Percentiles rank a stretch among this genome's conserved stretches.
phyloP scores from a whole-genome alignment of 192 early-diverging fungal genomes.

The Coemansia sp. region DNA sequence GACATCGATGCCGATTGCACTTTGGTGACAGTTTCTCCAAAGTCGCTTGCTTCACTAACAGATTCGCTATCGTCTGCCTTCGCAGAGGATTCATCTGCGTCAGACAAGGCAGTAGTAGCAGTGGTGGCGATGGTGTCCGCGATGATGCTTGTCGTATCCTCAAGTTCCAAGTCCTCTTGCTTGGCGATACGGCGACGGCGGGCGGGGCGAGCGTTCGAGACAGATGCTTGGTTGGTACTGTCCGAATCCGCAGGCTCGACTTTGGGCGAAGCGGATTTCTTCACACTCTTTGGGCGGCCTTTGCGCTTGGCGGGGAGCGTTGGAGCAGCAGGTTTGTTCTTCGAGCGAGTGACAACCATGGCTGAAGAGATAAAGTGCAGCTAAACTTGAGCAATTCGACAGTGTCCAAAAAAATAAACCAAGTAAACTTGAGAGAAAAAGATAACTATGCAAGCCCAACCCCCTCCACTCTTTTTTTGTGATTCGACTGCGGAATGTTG shows the following conservation, averaged over 20 bases:
- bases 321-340: neutral
- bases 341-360: conserved; percentile 19
- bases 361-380: neutral
- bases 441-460: no score
- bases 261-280: neutral
- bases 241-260: neutral
- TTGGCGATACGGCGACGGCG: neutral
- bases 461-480: no score
- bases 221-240: neutral
- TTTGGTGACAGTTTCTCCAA: neutral
- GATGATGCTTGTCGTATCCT: neutral
- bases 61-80: neutral
- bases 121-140: neutral
- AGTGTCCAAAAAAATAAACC: neutral
- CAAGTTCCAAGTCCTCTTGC: neutral
- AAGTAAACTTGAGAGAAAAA: no score
- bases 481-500: no score
- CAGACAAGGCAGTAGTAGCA: neutral
- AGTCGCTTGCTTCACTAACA: neutral
- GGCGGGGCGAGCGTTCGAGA: neutral
- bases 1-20: neutral
- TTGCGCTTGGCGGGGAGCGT: neutral
- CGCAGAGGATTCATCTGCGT: conserved; percentile 7
- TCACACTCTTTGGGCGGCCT: neutral
- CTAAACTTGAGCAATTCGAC: neutral